Percentiles rank a stretch among this genome's conserved stretches.
Conservation (phyloP, 306 rosid species). For the Purshia tridentata region DNA sequence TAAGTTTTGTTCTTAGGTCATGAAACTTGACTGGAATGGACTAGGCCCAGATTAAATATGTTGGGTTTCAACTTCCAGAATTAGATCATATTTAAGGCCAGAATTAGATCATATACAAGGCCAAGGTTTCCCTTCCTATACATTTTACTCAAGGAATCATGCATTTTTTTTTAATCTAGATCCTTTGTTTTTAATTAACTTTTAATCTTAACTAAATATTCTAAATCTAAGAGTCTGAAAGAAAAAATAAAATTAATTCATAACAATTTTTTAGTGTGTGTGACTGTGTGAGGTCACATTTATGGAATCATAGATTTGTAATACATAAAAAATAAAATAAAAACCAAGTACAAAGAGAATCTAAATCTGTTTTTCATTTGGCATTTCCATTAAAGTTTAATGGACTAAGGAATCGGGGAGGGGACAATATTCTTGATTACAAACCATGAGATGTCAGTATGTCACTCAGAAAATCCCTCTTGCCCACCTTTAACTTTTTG, state of each 20-base stretch:
- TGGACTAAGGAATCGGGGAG: neutral
- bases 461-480: neutral
- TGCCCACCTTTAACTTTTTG: slow-evolving; percentile 51
- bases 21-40: neutral
- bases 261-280: too few species aligned
- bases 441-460: slow-evolving; percentile 38
- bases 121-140: neutral
- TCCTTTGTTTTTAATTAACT: too few species aligned
- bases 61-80: neutral
- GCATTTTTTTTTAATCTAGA: too few species aligned
- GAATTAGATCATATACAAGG: neutral
- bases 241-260: too few species aligned
- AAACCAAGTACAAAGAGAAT: too few species aligned
- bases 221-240: too few species aligned
- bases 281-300: too few species aligned
- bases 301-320: too few species aligned
- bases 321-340: too few species aligned
- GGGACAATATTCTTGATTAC: slow-evolving; percentile 66
- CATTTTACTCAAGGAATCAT: too few species aligned
- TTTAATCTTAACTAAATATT: too few species aligned
- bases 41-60: neutral
- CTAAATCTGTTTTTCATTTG: too few species aligned
- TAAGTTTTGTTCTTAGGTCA: neutral
- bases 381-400: neutral
- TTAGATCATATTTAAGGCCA: neutral